Percentiles rank a stretch among this genome's conserved stretches.
Conservation (phyloP, 148 eudicot species). For the Rhododendron simsii region DNA sequence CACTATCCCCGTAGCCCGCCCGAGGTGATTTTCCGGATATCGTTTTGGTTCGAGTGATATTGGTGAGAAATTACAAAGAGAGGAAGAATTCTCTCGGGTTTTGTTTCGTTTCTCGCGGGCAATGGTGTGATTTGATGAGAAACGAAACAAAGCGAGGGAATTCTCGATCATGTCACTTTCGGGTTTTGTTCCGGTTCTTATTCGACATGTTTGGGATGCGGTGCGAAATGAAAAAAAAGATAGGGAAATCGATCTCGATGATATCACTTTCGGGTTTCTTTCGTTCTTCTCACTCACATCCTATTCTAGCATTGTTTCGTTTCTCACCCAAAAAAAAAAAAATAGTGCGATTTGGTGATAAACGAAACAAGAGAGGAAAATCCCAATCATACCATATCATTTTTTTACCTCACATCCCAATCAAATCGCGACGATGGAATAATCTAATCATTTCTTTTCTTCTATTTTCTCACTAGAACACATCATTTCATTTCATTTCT, state of each 20-base stretch:
- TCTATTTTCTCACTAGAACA: not conserved
- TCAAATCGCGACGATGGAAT: not conserved
- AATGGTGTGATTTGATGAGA: not conserved
- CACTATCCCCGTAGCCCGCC: conserved; percentile 51
- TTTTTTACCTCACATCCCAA: too few species aligned
- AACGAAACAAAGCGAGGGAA: not conserved
- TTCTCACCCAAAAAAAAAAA: too few species aligned
- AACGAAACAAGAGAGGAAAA: not conserved
- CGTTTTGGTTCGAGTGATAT: not conserved
- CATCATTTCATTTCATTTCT: not conserved
- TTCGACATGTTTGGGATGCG: not conserved
- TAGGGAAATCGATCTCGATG: not conserved
- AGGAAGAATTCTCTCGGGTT: not conserved
- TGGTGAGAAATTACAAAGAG: not conserved
- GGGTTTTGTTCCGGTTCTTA: not conserved
- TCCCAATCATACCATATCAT: not conserved
- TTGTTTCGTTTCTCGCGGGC: not conserved
- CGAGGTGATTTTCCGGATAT: conserved; percentile 19
- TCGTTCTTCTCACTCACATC: not conserved
- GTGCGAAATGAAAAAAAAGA: not conserved
- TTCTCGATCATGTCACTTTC: not conserved
- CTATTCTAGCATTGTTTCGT: too few species aligned
- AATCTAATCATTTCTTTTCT: not conserved
- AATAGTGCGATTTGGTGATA: not conserved
- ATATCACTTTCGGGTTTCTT: not conserved